phyloP scores from a whole-genome alignment of 352 stramenopile genomes.

The Labyrinthula sp. region DNA sequence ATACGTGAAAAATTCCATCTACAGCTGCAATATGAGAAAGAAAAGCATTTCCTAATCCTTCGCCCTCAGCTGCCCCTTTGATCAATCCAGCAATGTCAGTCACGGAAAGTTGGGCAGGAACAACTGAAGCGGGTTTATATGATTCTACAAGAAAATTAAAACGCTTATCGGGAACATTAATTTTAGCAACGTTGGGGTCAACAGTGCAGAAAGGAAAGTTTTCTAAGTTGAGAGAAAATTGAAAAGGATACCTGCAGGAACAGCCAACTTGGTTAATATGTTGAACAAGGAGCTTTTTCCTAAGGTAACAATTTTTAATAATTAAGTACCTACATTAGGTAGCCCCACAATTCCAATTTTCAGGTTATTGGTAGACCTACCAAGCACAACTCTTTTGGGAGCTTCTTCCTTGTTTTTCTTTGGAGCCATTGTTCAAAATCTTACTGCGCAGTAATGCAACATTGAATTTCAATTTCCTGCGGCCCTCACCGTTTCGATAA shows the following conservation, averaged over 20 bases:
- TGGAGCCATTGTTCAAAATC: conserved; percentile 45
- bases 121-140: conserved; percentile 74
- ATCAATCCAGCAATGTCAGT: conserved; percentile 99
- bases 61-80: conserved; percentile 80
- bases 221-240: too few relatives aligned
- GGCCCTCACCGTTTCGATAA: too few relatives aligned
- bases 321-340: conserved; percentile 96
- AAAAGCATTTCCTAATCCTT: conserved; percentile 95
- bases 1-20: conserved; percentile 92
- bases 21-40: conserved; percentile 95
- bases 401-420: conserved; percentile 48
- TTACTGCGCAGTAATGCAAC: too few relatives aligned
- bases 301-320: conserved; percentile 66
- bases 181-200: conserved; percentile 89
- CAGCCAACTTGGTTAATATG: conserved; percentile 62
- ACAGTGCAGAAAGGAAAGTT: conserved; percentile 87
- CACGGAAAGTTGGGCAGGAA: conserved; percentile 88
- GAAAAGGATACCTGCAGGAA: too few relatives aligned
- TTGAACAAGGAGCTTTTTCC: conserved; percentile 76
- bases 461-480: too few relatives aligned
- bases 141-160: conserved; percentile 68
- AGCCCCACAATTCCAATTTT: conserved; percentile 95
- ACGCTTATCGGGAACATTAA: conserved; percentile 52
- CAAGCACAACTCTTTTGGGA: conserved; percentile 35
- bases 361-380: conserved; percentile 61